Conservation (phyloP, 2,329 filamentous ascomycete genomes). For the Acephala macrosclerotiorum region DNA sequence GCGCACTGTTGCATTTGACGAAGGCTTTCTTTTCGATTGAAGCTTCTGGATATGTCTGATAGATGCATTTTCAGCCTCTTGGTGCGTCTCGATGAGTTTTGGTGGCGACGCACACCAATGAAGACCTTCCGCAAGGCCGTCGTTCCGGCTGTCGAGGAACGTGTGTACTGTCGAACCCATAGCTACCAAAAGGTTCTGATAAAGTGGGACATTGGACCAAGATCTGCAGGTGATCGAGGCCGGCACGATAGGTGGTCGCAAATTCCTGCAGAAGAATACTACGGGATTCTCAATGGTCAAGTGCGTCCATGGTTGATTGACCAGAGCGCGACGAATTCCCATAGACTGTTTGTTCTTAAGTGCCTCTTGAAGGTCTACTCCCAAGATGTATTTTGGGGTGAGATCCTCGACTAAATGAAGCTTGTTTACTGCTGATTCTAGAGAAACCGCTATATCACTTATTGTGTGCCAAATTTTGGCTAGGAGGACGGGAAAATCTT, state of each 20-base stretch:
- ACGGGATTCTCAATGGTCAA: slow-evolving; percentile 8
- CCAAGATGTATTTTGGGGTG: slow-evolving; percentile 16
- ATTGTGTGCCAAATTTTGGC: slow-evolving; percentile 16
- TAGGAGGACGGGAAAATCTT: slow-evolving; percentile 9
- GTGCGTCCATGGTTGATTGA: slow-evolving; percentile 18
- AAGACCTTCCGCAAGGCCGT: slow-evolving; percentile 11
- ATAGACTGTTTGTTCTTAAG: neutral
- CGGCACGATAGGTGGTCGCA: slow-evolving; percentile 9
- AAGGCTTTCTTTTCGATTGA: neutral
- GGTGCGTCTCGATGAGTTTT: slow-evolving; percentile 7
- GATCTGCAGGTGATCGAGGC: neutral
- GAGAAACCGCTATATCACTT: slow-evolving; percentile 6
- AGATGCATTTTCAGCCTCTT: neutral
- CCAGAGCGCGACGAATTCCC: neutral
- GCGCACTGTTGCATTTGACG: neutral
- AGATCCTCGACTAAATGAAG: neutral
- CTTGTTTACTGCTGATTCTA: slow-evolving; percentile 9
- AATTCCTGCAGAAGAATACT: slow-evolving; percentile 12
- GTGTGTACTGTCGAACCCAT: neutral
- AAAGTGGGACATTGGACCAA: neutral
- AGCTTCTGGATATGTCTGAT: slow-evolving; percentile 13
- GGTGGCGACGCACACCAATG: neutral
- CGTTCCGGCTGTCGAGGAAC: slow-evolving; percentile 1
- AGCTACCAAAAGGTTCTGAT: neutral
- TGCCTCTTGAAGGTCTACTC: slow-evolving; percentile 13